Base-by-base conservation (phyloP, 495 filamentous ascomycete species). In the Podospora pseudoanserina region DNA sequence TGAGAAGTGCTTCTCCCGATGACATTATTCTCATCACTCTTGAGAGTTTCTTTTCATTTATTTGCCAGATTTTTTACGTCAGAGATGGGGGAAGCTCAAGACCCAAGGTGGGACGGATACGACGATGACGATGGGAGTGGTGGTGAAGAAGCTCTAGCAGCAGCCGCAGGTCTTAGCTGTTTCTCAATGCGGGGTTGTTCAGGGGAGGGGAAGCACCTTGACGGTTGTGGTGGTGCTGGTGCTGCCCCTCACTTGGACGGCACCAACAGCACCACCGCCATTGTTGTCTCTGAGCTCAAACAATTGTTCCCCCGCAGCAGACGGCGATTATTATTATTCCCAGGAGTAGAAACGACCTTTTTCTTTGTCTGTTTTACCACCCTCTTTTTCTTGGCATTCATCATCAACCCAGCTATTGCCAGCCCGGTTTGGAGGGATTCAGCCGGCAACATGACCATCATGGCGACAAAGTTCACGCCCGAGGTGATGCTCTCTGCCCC, bases 401-500 rank as follows among this genome's bases (percentile, higher is more conserved):
- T 44, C 20, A 57, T 28, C 27, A 27, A 28, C n/a, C 56, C 20
- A 39, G 32, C 18, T 4, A 26, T 4, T n/a, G 6, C 3, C 15
- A 32, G n/a, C 27, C 15, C 30, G 19, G n/a, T 18, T 53, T 30
- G 27, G 15, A 63, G 23, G 23, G 23, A 2, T 23, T 23, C 4
- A 32, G 2, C 11, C 56, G 20, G 4, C 32, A 77, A 68, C 11
- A 92, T 92, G 88, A 87, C 87, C 63, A 81, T 90, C 71, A 83
- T 84, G 71, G 85, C 88, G 5, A 86, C 86, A 74, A 89, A 89
- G 72, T 92, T 93, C 78, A 91, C 88, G 0, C 90, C 90, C 5
- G 87, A 92, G 87, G 90, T 94, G 53, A 86, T 98, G 65, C 87
- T 98, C 72, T 88, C 89, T 72, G 92, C 93, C 16, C 92, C 94